A percentile compares a stretch with the other conserved stretches of the same genome.
These are phyloP conservation scores for Xylaria sp. DNA, from an alignment of 2,329 filamentous ascomycete genomes.

Conservation along the genomic window DNA sequence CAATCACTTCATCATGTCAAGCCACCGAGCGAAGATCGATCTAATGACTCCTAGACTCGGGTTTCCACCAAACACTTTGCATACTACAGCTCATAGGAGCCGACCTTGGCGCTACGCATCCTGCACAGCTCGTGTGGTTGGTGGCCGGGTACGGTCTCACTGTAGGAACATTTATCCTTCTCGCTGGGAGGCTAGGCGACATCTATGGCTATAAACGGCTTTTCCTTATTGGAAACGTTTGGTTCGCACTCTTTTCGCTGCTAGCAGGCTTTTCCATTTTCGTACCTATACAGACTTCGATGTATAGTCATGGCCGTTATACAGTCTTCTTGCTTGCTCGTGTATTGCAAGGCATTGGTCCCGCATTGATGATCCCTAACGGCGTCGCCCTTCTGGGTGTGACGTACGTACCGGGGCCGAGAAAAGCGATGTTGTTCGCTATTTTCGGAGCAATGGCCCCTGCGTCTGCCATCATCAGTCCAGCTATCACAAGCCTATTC, in stretches of 20 bases:
- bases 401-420: slow-evolving; percentile 54
- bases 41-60: slow-evolving; percentile 42
- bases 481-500: slow-evolving; percentile 45
- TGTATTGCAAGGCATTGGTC: slow-evolving; percentile 60
- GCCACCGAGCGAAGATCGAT: background rate
- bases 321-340: slow-evolving; percentile 55
- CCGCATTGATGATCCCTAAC: slow-evolving; percentile 64
- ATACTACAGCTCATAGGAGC: slow-evolving; percentile 57
- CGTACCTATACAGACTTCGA: slow-evolving; percentile 28
- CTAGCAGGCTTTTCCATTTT: slow-evolving; percentile 57
- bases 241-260: slow-evolving; percentile 60
- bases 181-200: slow-evolving; percentile 60
- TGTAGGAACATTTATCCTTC: slow-evolving; percentile 61
- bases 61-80: slow-evolving; percentile 47
- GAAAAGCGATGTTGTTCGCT: slow-evolving; percentile 49
- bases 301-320: slow-evolving; percentile 39
- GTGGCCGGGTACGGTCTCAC: slow-evolving; percentile 60
- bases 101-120: slow-evolving; percentile 53
- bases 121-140: slow-evolving; percentile 58
- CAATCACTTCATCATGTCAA: background rate
- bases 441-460: slow-evolving; percentile 50
- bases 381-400: slow-evolving; percentile 63
- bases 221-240: slow-evolving; percentile 59
- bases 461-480: slow-evolving; percentile 47
- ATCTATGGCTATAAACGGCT: slow-evolving; percentile 61